These are phyloP conservation scores for Echites panduratus DNA, from an alignment of 257 asterid species.

Conservation along the genomic window DNA sequence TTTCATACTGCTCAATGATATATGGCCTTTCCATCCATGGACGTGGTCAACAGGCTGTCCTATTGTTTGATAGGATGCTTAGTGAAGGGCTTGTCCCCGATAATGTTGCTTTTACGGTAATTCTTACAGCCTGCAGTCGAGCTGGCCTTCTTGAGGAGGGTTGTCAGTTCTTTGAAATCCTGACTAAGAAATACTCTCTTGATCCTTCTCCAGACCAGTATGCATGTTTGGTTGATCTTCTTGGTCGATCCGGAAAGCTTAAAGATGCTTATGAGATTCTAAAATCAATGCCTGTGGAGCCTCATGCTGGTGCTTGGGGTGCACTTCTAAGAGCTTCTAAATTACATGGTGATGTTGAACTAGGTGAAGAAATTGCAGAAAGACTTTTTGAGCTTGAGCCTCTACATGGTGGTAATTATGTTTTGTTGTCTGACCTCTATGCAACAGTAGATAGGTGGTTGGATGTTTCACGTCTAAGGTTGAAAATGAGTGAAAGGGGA, in stretches of 20 bases:
- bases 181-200: slow-evolving; percentile 36
- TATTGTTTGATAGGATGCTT: slow-evolving; percentile 52
- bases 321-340: slow-evolving; percentile 74
- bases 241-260: slow-evolving; percentile 67
- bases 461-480: slow-evolving; percentile 49
- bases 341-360: slow-evolving; percentile 45
- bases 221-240: slow-evolving; percentile 66
- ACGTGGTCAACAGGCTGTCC: slow-evolving; percentile 41
- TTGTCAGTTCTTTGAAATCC: slow-evolving; percentile 40
- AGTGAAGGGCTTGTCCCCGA: slow-evolving; percentile 63
- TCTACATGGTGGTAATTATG: slow-evolving; percentile 50
- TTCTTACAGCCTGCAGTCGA: slow-evolving; percentile 54
- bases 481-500: slow-evolving; percentile 49
- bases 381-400: slow-evolving; percentile 69
- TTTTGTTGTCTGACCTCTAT: slow-evolving; percentile 63
- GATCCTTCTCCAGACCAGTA: slow-evolving; percentile 67
- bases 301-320: slow-evolving; percentile 81
- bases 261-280: slow-evolving; percentile 69
- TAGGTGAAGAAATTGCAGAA: slow-evolving; percentile 48
- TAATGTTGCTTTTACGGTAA: slow-evolving; percentile 56
- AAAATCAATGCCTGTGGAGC: slow-evolving; percentile 44
- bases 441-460: slow-evolving; percentile 62
- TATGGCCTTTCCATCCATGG: slow-evolving; percentile 68
- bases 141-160: slow-evolving; percentile 63
- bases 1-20: slow-evolving; percentile 68